These are phyloP conservation scores for Talaromyces islandicus DNA, from an alignment of 2,329 filamentous ascomycete species.

Conservation along the genomic window DNA sequence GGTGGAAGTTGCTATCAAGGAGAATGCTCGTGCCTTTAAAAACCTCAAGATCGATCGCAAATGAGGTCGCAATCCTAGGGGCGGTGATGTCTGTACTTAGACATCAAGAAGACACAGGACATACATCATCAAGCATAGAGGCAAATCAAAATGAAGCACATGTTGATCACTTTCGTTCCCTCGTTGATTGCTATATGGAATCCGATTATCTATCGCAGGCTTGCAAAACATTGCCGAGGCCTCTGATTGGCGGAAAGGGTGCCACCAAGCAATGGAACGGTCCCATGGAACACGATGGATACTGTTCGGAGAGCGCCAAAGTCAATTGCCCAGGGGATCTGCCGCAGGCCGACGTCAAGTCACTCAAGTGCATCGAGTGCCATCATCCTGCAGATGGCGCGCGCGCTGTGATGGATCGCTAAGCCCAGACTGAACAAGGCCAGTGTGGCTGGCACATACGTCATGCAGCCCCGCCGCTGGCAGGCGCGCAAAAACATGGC, in stretches of 20 bases:
- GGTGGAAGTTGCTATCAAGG: slow-evolving; percentile 60
- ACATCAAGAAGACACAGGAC: neutral
- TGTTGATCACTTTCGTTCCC: neutral
- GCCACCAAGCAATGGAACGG: neutral
- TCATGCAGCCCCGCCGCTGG: neutral
- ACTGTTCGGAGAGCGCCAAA: neutral
- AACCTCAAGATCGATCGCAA: slow-evolving; percentile 20
- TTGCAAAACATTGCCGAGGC: neutral
- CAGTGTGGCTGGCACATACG: neutral
- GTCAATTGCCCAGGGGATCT: neutral
- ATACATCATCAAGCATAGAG: neutral
- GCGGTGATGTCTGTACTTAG: neutral
- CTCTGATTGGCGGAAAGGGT: neutral
- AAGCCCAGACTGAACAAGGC: neutral
- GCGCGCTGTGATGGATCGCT: neutral
- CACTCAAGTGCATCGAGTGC: neutral
- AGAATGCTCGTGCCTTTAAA: slow-evolving; percentile 53
- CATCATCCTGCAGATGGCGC: neutral
- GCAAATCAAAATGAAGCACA: neutral
- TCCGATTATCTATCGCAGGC: neutral
- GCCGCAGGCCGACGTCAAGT: neutral
- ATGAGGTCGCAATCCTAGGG: neutral
- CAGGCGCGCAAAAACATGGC: neutral
- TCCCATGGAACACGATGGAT: neutral
- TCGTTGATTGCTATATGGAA: neutral